Evolutionary conservation across 108 stramenopile species (phyloP).

Genomic region (Cyclotella kingstonii): DNA sequence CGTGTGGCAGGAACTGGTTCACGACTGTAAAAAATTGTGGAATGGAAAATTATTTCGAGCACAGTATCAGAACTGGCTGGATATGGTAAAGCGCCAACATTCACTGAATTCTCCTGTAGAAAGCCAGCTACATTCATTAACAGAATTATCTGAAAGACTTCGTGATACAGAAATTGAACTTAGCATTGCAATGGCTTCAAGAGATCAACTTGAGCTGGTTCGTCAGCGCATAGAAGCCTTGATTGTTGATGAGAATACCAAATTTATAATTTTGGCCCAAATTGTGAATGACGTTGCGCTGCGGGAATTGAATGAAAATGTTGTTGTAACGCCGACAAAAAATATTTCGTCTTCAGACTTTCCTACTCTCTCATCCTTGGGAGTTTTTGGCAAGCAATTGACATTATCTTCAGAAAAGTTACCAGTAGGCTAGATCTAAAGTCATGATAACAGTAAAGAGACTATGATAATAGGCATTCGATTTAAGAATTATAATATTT

Average conservation of each 20-base stretch:
- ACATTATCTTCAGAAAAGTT: slow-evolving; percentile 27
- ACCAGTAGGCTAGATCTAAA: slow-evolving; percentile 28
- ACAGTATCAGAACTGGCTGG: slow-evolving; percentile 73
- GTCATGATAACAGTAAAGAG: too few species aligned
- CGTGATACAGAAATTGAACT: slow-evolving; percentile 78
- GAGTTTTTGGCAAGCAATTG: slow-evolving; percentile 43
- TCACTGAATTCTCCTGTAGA: slow-evolving; percentile 25
- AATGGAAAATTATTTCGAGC: slow-evolving; percentile 68
- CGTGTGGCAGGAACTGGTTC: slow-evolving; percentile 25
- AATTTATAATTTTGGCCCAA: slow-evolving; percentile 69
- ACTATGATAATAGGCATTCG: too few species aligned
- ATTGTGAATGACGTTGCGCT: slow-evolving; percentile 79
- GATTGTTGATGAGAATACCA: slow-evolving; percentile 49
- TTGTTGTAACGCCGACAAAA: slow-evolving; percentile 23
- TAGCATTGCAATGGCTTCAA: slow-evolving; percentile 65
- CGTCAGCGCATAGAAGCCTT: slow-evolving; percentile 59
- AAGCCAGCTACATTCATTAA: slow-evolving; percentile 19
- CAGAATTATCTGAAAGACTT: slow-evolving; percentile 58
- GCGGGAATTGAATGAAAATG: slow-evolving; percentile 72
- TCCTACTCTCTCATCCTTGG: slow-evolving; percentile 31
- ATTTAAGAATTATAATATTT: too few species aligned
- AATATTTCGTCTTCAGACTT: slow-evolving; percentile 24
- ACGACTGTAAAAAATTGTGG: slow-evolving; percentile 50
- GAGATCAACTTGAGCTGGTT: slow-evolving; percentile 54
- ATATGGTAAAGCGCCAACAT: slow-evolving; percentile 73